Evolutionary conservation across 2,329 filamentous ascomycete species (phyloP).

Genomic region (Cercospora canescens): DNA sequence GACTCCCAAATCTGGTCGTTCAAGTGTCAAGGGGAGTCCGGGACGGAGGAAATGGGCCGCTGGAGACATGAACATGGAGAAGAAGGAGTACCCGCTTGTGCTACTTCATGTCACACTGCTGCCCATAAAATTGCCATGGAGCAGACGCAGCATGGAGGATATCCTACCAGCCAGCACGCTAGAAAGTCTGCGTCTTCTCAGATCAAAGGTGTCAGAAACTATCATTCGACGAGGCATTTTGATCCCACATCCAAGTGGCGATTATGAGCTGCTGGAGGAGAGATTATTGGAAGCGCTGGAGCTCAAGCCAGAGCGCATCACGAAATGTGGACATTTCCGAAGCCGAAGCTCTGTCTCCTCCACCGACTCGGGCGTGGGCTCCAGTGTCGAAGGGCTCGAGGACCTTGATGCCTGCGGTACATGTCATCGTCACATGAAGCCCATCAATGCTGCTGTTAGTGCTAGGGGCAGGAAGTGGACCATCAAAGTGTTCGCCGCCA

Average conservation of each 20-base stretch:
- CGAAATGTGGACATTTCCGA: slow-evolving; percentile 76
- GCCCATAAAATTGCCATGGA: slow-evolving; percentile 66
- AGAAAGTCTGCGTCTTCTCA: slow-evolving; percentile 66
- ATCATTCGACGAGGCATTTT: slow-evolving; percentile 72
- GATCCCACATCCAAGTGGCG: slow-evolving; percentile 74
- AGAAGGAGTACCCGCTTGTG: slow-evolving; percentile 60
- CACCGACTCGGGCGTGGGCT: slow-evolving; percentile 34
- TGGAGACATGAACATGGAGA: slow-evolving; percentile 17
- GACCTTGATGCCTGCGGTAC: slow-evolving; percentile 34
- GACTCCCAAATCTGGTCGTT: slow-evolving; percentile 41
- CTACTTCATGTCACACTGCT: slow-evolving; percentile 76
- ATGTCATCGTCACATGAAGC: slow-evolving; percentile 39
- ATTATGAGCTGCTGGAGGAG: slow-evolving; percentile 79
- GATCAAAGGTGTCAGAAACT: slow-evolving; percentile 70
- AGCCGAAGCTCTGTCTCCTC: slow-evolving; percentile 52
- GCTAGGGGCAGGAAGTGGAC: slow-evolving; percentile 61
- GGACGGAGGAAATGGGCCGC: slow-evolving; percentile 28
- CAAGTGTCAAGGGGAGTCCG: slow-evolving; percentile 55
- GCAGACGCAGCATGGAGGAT: slow-evolving; percentile 49
- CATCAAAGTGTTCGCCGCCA: slow-evolving; percentile 90
- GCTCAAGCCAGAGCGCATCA: slow-evolving; percentile 67
- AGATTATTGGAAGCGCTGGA: slow-evolving; percentile 73
- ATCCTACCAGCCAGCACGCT: slow-evolving; percentile 52
- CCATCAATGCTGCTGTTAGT: slow-evolving; percentile 38
- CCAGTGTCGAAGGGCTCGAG: slow-evolving; percentile 24